These are phyloP conservation scores for Dictyophora rubrovolvata DNA, from an alignment of 768 basidiomycete species.

Conservation along the genomic window DNA sequence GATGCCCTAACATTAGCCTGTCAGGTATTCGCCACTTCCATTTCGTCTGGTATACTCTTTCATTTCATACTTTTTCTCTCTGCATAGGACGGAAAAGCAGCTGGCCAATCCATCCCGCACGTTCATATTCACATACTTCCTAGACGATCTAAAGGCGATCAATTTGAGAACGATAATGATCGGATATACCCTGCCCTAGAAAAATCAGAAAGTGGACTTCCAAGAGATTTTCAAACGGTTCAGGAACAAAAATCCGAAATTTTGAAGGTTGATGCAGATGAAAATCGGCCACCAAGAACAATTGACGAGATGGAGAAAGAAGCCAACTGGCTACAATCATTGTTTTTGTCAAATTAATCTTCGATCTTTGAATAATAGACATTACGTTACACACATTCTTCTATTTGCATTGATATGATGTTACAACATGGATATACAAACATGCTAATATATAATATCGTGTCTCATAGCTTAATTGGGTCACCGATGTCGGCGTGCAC, in stretches of 20 bases:
- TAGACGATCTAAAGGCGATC: slow-evolving; percentile 59
- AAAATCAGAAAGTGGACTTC: slow-evolving; percentile 42
- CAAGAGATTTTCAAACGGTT: slow-evolving; percentile 18
- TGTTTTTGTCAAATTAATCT: slow-evolving; percentile 30
- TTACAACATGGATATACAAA: neutral
- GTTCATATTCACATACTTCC: slow-evolving; percentile 96
- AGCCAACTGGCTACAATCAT: slow-evolving; percentile 52
- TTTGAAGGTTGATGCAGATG: slow-evolving; percentile 61
- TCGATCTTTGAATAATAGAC: neutral
- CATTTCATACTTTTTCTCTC: slow-evolving; percentile 10
- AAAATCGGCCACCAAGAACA: slow-evolving; percentile 49
- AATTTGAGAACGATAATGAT: slow-evolving; percentile 52
- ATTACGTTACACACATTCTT: neutral
- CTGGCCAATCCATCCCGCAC: slow-evolving; percentile 81
- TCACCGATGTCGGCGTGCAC: neutral
- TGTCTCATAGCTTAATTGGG: neutral
- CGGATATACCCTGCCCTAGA: slow-evolving; percentile 77
- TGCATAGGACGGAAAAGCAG: slow-evolving; percentile 74
- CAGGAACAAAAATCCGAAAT: slow-evolving; percentile 22
- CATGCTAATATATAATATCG: neutral
- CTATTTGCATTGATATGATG: neutral
- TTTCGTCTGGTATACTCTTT: neutral
- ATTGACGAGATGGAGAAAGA: slow-evolving; percentile 74
- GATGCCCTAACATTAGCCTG: slow-evolving; percentile 82
- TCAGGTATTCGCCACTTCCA: slow-evolving; percentile 47